A percentile compares a stretch with the other conserved stretches of the same genome.
These are phyloP conservation scores for Xylaria curta DNA, from an alignment of 495 filamentous ascomycete species.

Conservation along the genomic window DNA sequence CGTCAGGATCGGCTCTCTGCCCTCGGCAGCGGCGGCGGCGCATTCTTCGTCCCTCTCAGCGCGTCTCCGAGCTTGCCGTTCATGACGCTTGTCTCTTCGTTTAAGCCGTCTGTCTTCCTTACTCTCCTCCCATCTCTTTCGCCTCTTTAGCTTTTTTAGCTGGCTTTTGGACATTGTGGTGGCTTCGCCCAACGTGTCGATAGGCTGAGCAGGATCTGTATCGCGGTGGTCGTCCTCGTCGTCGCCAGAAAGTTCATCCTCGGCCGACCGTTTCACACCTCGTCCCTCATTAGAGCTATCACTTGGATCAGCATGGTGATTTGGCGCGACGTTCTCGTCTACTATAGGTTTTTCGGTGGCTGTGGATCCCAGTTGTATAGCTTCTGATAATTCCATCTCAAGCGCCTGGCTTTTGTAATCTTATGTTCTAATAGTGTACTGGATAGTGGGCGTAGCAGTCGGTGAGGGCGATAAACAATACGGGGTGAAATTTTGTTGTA, in stretches of 20 bases:
- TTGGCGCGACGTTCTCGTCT: neutral
- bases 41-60: constrained; percentile 47
- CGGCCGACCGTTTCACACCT: constrained; percentile 26
- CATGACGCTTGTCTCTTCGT: constrained; percentile 73
- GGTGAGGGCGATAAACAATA: neutral
- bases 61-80: constrained; percentile 66
- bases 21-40: constrained; percentile 50
- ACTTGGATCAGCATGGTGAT: neutral
- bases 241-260: constrained; percentile 17
- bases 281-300: neutral
- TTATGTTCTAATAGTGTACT: neutral
- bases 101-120: constrained; percentile 71
- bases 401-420: neutral
- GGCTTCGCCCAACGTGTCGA: constrained; percentile 24
- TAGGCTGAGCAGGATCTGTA: constrained; percentile 13
- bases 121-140: constrained; percentile 70
- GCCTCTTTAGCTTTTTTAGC: constrained; percentile 71
- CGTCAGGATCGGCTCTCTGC: constrained; percentile 41
- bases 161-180: constrained; percentile 77
- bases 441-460: neutral
- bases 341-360: neutral
- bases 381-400: constrained; percentile 20
- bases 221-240: neutral
- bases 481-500: constrained; percentile 3
- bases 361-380: neutral